A percentile compares a stretch with the other conserved stretches of the same genome.
Conservation (phyloP, 202 grass and related monocot species). For the Alloteropsis angusta region DNA sequence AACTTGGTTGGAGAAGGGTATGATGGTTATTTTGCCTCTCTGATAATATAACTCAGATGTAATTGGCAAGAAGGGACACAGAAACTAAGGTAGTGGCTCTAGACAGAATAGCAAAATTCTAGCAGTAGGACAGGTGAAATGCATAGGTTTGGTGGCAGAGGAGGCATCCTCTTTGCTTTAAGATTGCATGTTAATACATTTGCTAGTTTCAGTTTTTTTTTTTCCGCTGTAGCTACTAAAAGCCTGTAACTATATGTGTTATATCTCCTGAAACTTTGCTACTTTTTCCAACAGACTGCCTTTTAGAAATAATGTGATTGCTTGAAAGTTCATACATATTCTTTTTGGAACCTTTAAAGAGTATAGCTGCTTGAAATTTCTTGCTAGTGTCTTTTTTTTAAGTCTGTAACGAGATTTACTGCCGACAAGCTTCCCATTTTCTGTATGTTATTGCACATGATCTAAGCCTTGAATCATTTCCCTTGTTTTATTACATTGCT, state of each 20-base stretch:
- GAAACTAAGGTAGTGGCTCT: neutral
- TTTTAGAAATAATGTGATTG: neutral
- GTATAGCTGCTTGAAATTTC: neutral
- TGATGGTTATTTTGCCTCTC: neutral
- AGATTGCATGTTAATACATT: neutral
- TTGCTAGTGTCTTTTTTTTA: neutral
- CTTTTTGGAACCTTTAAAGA: too few species aligned
- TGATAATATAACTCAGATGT: too few species aligned
- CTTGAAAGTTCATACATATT: conserved; percentile 4
- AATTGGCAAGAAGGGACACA: neutral
- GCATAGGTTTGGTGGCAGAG: neutral
- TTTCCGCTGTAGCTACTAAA: neutral
- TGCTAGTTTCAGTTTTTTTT: neutral
- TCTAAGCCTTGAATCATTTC: conserved; percentile 15
- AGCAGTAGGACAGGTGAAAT: neutral
- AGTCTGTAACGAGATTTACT: neutral
- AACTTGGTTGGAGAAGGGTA: neutral
- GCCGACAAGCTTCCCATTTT: neutral
- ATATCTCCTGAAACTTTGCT: neutral
- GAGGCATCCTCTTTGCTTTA: neutral
- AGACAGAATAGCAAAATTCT: neutral
- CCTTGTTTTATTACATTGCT: conserved; percentile 17
- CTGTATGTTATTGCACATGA: neutral
- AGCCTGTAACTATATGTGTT: neutral
- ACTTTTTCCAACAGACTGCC: neutral